Conservation (phyloP, 768 basidiomycete genomes). For the Kwoniella bestiolae region DNA sequence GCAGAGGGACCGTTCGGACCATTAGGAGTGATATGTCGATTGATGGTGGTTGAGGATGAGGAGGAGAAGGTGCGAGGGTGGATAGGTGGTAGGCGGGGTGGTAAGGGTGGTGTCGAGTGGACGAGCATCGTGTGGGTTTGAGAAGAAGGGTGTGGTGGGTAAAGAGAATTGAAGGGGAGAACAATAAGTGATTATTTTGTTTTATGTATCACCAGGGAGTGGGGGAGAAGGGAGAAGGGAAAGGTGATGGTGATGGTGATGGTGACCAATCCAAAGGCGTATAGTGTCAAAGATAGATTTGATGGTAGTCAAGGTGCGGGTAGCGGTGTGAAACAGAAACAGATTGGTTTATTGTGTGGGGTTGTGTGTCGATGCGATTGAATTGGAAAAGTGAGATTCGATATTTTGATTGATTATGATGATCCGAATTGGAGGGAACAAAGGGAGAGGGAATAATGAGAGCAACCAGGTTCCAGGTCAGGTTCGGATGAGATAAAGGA, state of each 20-base stretch:
- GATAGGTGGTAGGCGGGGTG: conserved; percentile 10
- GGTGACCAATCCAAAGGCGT: conserved; percentile 1
- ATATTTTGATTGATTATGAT: too few species aligned
- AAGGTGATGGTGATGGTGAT: conserved; percentile 11
- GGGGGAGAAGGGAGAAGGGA: neutral
- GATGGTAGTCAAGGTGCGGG: conserved; percentile 8
- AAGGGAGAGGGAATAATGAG: too few species aligned
- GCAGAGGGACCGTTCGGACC: neutral
- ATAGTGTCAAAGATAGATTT: neutral
- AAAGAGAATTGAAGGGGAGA: neutral
- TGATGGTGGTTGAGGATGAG: neutral
- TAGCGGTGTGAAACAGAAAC: neutral
- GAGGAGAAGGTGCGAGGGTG: conserved; percentile 4
- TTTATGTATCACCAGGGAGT: too few species aligned
- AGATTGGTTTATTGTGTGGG: neutral
- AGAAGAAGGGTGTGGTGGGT: neutral
- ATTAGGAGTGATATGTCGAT: neutral
- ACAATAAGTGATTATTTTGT: conserved; percentile 8
- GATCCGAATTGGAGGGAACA: too few species aligned
- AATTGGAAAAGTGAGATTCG: neutral
- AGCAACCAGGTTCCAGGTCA: too few species aligned
- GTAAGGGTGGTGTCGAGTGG: conserved; percentile 15
- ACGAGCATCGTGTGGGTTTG: conserved; percentile 18
- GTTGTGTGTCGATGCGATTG: neutral
- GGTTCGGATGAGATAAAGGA: too few species aligned